Evolutionary conservation across 192 early-diverging fungal genomes (phyloP).

Genomic region (Mortierella hygrophila): DNA sequence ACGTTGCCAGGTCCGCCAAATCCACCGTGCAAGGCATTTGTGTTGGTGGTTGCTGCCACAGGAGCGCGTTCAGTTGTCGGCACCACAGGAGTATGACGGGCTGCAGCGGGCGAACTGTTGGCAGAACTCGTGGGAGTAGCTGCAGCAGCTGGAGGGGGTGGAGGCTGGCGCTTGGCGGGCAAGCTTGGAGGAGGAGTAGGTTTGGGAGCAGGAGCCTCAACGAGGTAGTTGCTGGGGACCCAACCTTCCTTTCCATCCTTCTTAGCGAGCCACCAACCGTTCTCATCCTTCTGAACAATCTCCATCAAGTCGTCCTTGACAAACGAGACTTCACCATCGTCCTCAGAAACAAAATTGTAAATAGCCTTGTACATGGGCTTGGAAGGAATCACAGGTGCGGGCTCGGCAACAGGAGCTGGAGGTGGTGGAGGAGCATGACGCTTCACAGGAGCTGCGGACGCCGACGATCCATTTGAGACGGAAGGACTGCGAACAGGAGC

Average conservation of each 20-base stretch:
- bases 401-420: slow-evolving; percentile 46
- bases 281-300: slow-evolving; percentile 70
- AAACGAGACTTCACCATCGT: slow-evolving; percentile 75
- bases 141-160: slow-evolving; percentile 38
- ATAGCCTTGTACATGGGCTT: slow-evolving; percentile 73
- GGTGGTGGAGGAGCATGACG: slow-evolving; percentile 68
- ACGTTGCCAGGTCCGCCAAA: slow-evolving; percentile 50
- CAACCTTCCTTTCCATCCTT: slow-evolving; percentile 76
- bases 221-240: slow-evolving; percentile 86
- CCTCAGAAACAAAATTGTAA: slow-evolving; percentile 75
- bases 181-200: slow-evolving; percentile 57
- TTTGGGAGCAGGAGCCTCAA: slow-evolving; percentile 65
- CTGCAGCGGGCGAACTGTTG: slow-evolving; percentile 13
- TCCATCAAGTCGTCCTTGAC: slow-evolving; percentile 76
- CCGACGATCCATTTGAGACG: slow-evolving; percentile 8
- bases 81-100: slow-evolving; percentile 34
- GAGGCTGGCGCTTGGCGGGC: slow-evolving; percentile 57
- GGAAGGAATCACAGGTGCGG: slow-evolving; percentile 54
- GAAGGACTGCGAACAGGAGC: slow-evolving; percentile 5
- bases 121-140: not conserved
- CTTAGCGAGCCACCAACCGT: slow-evolving; percentile 69
- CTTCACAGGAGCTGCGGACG: slow-evolving; percentile 41
- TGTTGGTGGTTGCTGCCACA: slow-evolving; percentile 37
- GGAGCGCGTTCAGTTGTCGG: slow-evolving; percentile 17
- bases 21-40: slow-evolving; percentile 38